phyloP scores from a whole-genome alignment of 306 rosid genomes.

The Rosa chinensis region DNA sequence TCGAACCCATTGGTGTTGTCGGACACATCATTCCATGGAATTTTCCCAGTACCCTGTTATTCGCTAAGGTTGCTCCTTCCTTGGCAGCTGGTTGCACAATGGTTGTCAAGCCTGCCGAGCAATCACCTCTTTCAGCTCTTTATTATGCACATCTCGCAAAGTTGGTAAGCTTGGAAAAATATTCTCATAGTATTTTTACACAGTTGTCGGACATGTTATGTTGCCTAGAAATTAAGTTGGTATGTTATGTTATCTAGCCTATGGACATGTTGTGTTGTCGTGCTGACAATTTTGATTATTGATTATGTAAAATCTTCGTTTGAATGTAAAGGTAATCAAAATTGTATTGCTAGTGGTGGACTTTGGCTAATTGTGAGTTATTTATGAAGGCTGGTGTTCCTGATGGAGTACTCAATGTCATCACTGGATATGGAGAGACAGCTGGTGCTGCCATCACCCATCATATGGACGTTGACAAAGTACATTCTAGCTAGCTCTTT shows the following conservation, averaged over 20 bases:
- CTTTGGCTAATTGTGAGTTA: background rate
- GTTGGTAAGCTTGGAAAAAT: slow-evolving; percentile 32
- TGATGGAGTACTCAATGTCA: slow-evolving; percentile 80
- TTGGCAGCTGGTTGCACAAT: slow-evolving; percentile 93
- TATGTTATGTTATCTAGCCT: background rate
- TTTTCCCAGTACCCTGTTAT: slow-evolving; percentile 55
- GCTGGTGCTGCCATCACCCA: slow-evolving; percentile 76
- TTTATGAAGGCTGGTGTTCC: slow-evolving; percentile 78
- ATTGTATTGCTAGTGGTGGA: background rate
- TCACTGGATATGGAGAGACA: slow-evolving; percentile 72
- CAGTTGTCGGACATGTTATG: background rate
- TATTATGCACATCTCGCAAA: slow-evolving; percentile 78
- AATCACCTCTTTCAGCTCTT: slow-evolving; percentile 81
- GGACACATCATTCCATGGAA: slow-evolving; percentile 93
- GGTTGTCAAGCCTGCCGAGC: slow-evolving; percentile 88
- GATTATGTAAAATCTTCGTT: too few species aligned
- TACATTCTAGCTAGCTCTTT: slow-evolving; percentile 19
- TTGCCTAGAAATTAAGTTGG: background rate
- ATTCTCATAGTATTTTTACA: background rate
- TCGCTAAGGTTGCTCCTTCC: slow-evolving; percentile 61
- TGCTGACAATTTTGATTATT: too few species aligned
- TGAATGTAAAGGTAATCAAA: too few species aligned
- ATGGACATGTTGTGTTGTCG: background rate
- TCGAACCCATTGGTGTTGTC: slow-evolving; percentile 81
- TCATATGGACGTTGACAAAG: slow-evolving; percentile 90